Conservation (phyloP, 2,329 filamentous ascomycete species). For the Conoideocrella luteorostrata region DNA sequence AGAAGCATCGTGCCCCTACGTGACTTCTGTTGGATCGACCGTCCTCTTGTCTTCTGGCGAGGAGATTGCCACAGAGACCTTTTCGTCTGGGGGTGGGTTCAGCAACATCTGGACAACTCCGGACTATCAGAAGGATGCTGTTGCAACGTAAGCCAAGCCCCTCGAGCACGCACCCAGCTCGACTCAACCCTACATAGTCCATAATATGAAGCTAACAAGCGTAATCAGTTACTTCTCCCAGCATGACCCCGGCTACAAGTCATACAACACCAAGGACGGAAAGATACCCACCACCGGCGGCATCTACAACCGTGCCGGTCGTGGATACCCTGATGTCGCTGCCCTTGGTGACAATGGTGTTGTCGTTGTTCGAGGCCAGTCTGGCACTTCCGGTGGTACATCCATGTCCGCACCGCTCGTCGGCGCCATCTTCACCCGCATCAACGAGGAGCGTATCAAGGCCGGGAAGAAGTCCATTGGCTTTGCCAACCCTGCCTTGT, state of each 20-base stretch:
- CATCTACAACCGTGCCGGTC: constrained; percentile 35
- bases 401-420: constrained; percentile 14
- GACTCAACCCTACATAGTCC: no score
- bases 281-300: constrained; percentile 11
- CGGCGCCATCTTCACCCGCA: constrained; percentile 14
- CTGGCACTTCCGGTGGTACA: constrained; percentile 8
- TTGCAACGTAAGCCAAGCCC: constrained; percentile 3
- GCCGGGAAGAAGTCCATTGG: constrained; percentile 31
- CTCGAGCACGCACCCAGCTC: no score
- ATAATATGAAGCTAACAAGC: neutral
- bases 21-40: constrained; percentile 45
- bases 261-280: constrained; percentile 11
- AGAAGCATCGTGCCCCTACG: constrained; percentile 40
- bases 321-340: constrained; percentile 32
- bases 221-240: constrained; percentile 7
- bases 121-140: constrained; percentile 35
- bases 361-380: constrained; percentile 29
- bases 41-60: constrained; percentile 18
- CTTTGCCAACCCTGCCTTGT: constrained; percentile 22
- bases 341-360: constrained; percentile 39
- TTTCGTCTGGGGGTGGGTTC: constrained; percentile 43
- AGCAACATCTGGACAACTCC: constrained; percentile 42
- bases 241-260: constrained; percentile 9
- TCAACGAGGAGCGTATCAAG: constrained; percentile 14
- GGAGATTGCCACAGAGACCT: constrained; percentile 21